Evolutionary conservation across 805 yeast genomes (phyloP), one percentile per base, ranked within the genome.

Genomic region (Schwanniomyces pseudopolymorphus): DNA sequence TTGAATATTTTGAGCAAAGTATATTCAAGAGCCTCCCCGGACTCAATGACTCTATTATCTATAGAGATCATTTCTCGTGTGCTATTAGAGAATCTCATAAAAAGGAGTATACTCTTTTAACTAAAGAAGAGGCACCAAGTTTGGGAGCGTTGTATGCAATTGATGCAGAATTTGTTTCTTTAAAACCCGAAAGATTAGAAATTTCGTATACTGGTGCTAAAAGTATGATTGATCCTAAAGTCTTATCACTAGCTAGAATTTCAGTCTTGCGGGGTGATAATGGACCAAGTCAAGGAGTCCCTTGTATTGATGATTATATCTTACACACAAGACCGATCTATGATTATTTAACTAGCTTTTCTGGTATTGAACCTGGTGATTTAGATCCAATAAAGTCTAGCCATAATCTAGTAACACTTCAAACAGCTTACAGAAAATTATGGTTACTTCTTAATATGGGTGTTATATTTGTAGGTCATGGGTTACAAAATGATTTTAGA

Each of bases 301-400:
- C 97, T 5, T 89, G 94, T 57, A 87, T 94, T 50, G 99, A 94
- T 63, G 99, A 94, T 61, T 89, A 91, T 60, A 87, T 94, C 53
- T 83, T 83, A 5, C 87, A 89, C 27, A 78, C 79, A 17, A 81
- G 80, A 42, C 80, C 74, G 20, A 85, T 94, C 44, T 81, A 85
- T 44, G 96, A 94, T 64, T 91, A 94, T 58, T 73, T 92, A 53
- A 95, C 99, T 0, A 81, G 83, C 10, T 94, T 79, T 56, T 89
- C 97, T 10, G 99, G 99, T n/a, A 91, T 94, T 44, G 89, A 87
- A 55, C 85, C 85, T 0, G 96, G 96, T 1, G 99, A 95, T 65
- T 72, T 94, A 50, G 89, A 89, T 60, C 87, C 92, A 0, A 59
- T 61, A 4, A 69, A 61, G 5, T 87, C 96, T 19, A 65, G 72